These are phyloP conservation scores for Dactylellina haptotyla DNA, from an alignment of 2,329 filamentous ascomycete species.

Conservation along the genomic window DNA sequence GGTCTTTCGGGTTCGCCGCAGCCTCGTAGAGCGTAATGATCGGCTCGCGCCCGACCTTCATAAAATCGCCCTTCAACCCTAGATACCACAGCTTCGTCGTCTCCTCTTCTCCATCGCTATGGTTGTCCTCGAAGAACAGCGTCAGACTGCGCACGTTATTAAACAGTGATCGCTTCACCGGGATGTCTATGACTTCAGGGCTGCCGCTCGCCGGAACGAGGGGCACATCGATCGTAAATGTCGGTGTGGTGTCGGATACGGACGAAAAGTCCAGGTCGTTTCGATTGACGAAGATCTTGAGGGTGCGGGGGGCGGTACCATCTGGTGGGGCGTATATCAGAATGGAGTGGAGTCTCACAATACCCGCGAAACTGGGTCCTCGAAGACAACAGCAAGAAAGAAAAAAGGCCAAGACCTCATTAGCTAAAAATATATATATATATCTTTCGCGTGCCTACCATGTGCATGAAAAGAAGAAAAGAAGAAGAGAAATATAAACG, in stretches of 20 bases:
- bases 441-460: not conserved
- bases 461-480: conserved; percentile 2
- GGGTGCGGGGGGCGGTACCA: conserved; percentile 77
- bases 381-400: not conserved
- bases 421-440: conserved; percentile 3
- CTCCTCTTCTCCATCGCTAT: conserved; percentile 76
- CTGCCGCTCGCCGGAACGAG: conserved; percentile 68
- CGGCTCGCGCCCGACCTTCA: conserved; percentile 83
- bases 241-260: conserved; percentile 75
- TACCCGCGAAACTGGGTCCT: conserved; percentile 82
- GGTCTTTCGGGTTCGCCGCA: conserved; percentile 89
- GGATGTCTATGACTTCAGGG: conserved; percentile 81
- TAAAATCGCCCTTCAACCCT: conserved; percentile 94
- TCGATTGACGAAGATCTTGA: conserved; percentile 88
- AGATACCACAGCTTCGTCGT: conserved; percentile 82
- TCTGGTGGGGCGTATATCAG: conserved; percentile 81
- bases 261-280: conserved; percentile 85
- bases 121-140: conserved; percentile 93
- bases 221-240: conserved; percentile 79
- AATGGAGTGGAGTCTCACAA: conserved; percentile 90
- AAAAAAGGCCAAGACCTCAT: conserved; percentile 2
- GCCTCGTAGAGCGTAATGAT: conserved; percentile 91
- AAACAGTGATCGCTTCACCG: conserved; percentile 88
- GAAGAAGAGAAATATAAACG: not conserved
- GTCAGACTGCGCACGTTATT: conserved; percentile 82